Evolutionary conservation across 305 asterid species (phyloP), one percentile per base, ranked within the genome.

Genomic region (Solanum hybrid): DNA sequence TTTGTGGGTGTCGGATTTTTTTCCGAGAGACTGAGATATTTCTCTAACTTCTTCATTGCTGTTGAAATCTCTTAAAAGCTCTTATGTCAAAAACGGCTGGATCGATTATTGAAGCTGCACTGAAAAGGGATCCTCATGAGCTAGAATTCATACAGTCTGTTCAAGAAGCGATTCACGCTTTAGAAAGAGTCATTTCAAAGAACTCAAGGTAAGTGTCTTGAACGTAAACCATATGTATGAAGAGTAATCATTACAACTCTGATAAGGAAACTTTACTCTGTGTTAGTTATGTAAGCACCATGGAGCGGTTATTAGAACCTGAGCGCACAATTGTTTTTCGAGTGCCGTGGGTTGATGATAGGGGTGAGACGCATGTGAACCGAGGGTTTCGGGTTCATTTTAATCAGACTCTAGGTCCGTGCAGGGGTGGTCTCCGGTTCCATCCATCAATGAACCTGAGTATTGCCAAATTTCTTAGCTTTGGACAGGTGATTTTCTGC

Each of bases 31-130:
- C n/a, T 29, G 27, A 85, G 76, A 85, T 84, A 78, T 32, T 88
- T 73, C 77, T 32, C 88, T 87, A 92, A 79, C 86, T 64, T 89
- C 90, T 88, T 87, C 90, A 80, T 91, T 88, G 87, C 91, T 91
- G 90, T 85, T 92, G 91, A 90, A 93, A 88, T 92, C 88, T 90
- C 89, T 90, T 90, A 89, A 92, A 93, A 97, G 99, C 95, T 90
- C 97, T 96, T 79, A 96, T 96, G 98, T 97, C 99, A 76, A 97
- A 97, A 92, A 94, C 98, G 51, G 99, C 99, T 94, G 99, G 99
- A 95, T 95, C 99, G 42, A 97, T 96, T 89, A 98, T 97, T 92
- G 99, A 96, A 94, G 98, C 99, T 86, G 99, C 94, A 87, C 85
- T 97, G 93, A 95, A 95, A 92, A 96, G 99, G 94, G 99, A 97